These are phyloP conservation scores for Prorocentrum cordatum DNA, from an alignment of 169 alveolate species.

Conservation along the genomic window DNA sequence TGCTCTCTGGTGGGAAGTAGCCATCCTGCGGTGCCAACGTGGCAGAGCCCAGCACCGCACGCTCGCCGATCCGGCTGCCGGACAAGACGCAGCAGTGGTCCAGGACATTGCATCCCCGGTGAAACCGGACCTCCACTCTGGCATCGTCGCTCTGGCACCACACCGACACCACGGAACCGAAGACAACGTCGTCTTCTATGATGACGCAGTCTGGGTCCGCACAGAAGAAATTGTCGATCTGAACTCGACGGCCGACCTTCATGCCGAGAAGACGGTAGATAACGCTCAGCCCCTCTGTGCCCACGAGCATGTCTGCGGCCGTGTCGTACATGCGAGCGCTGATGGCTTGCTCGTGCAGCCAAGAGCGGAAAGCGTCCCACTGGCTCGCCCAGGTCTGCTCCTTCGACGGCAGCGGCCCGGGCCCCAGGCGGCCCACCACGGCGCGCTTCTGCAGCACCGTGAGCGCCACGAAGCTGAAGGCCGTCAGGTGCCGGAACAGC, in stretches of 20 bases:
- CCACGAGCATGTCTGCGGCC: neutral
- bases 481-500: neutral
- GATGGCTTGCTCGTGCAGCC: conserved; percentile 11
- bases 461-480: neutral
- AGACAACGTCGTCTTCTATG: neutral
- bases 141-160: neutral
- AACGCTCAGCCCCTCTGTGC: neutral
- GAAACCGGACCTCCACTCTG: neutral
- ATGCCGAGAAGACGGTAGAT: neutral
- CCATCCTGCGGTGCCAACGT: neutral
- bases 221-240: neutral
- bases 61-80: conserved; percentile 3
- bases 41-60: conserved; percentile 14
- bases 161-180: conserved; percentile 10
- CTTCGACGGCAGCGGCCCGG: neutral
- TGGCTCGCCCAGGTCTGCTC: neutral
- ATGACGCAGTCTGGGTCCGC: conserved; percentile 11
- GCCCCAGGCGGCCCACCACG: neutral
- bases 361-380: neutral
- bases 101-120: conserved; percentile 4
- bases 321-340: neutral
- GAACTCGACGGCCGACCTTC: conserved; percentile 10
- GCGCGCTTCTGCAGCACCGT: neutral
- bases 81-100: neutral
- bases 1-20: conserved; percentile 20